These are phyloP conservation scores for Pseudogymnoascus sp. DNA, from an alignment of 2,329 filamentous ascomycete genomes.

Conservation along the genomic window DNA sequence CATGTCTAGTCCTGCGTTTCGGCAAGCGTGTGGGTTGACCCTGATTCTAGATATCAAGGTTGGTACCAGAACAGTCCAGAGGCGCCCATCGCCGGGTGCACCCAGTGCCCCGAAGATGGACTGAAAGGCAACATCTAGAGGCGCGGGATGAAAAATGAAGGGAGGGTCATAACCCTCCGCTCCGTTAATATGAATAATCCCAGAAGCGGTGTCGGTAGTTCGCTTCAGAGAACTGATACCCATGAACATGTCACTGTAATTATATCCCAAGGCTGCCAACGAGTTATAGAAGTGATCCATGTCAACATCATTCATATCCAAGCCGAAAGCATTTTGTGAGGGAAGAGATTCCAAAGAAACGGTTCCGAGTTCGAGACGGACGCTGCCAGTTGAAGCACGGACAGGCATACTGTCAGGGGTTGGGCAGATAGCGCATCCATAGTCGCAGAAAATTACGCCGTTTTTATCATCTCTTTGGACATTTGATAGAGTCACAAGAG, in stretches of 20 bases:
- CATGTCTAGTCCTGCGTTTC: not conserved
- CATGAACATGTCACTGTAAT: not conserved
- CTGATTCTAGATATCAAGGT: slow-evolving; percentile 16
- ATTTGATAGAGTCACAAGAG: not conserved
- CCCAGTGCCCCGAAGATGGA: slow-evolving; percentile 29
- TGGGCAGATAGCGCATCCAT: not conserved
- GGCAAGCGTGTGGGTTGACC: slow-evolving; percentile 15
- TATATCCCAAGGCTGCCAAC: not conserved
- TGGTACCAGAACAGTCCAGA: slow-evolving; percentile 19
- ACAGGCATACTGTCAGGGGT: not conserved
- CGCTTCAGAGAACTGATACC: slow-evolving; percentile 12
- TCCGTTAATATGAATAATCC: not conserved
- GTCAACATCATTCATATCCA: not conserved
- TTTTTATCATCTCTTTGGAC: not conserved
- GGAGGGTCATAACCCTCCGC: not conserved
- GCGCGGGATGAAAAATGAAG: slow-evolving; percentile 5
- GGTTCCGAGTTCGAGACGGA: not conserved
- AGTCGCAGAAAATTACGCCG: not conserved
- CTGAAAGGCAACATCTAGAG: slow-evolving; percentile 10
- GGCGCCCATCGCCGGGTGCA: slow-evolving; percentile 16
- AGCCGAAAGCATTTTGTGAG: not conserved
- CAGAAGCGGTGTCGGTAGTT: slow-evolving; percentile 10
- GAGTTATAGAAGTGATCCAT: not conserved
- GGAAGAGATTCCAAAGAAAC: not conserved
- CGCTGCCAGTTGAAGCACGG: not conserved